phyloP scores from a whole-genome alignment of 78 protist genomes.

The Polysphondylium violaceum region DNA sequence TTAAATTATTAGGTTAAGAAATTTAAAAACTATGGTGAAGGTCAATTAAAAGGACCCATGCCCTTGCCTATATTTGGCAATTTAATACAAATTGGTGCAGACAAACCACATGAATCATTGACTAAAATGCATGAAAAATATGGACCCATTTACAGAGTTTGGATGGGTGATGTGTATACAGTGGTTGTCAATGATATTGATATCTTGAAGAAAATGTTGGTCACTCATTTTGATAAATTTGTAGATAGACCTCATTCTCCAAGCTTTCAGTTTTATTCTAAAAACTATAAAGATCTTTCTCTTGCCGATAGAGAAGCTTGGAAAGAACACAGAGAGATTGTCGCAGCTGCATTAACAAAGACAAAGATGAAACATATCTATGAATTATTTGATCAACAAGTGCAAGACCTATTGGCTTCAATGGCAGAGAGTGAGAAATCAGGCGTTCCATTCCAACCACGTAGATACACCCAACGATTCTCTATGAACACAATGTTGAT shows the following conservation, averaged over 20 bases:
- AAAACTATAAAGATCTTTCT: not conserved
- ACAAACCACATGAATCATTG: conserved; percentile 8
- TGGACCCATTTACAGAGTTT: conserved; percentile 26
- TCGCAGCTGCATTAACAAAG: conserved; percentile 18
- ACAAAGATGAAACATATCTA: conserved; percentile 21
- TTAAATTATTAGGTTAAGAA: too few relatives aligned
- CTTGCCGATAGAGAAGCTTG: conserved; percentile 17
- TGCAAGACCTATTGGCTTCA: not conserved
- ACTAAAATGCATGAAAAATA: not conserved
- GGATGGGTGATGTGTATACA: conserved; percentile 35
- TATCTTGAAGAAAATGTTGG: conserved; percentile 21
- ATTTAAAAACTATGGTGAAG: too few relatives aligned
- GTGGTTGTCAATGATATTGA: conserved; percentile 11
- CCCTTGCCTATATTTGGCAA: conserved; percentile 26
- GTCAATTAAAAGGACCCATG: conserved; percentile 13
- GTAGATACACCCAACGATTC: not conserved
- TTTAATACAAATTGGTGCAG: not conserved
- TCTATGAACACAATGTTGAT: conserved; percentile 6
- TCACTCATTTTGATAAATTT: conserved; percentile 33
- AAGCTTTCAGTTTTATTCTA: conserved; percentile 4
- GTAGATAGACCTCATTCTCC: conserved; percentile 6
- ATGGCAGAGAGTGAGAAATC: not conserved
- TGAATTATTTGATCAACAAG: not conserved
- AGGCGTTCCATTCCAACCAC: not conserved
- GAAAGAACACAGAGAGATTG: conserved; percentile 8